phyloP scores from a whole-genome alignment of 2,329 filamentous ascomycete genomes.

The Pyricularia pennisetigena region DNA sequence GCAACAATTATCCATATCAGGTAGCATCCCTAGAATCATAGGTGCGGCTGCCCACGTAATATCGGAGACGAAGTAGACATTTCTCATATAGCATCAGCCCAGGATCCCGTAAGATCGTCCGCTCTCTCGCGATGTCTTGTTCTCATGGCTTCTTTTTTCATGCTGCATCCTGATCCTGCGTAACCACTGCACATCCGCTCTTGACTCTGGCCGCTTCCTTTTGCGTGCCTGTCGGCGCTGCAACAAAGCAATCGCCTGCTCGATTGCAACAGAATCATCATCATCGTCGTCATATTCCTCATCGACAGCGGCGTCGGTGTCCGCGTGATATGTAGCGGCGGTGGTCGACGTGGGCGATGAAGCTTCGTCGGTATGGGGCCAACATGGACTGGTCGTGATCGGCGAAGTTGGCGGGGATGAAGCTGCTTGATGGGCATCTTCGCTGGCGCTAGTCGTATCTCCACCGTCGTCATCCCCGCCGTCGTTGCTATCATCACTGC shows the following conservation, averaged over 20 bases:
- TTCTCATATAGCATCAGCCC: no score
- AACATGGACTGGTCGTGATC: background rate
- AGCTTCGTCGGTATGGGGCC: background rate
- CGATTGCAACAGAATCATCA: background rate
- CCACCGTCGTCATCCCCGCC: background rate
- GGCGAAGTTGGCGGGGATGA: background rate
- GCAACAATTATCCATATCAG: no score
- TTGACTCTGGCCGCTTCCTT: background rate
- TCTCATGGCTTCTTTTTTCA: background rate
- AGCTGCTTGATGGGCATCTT: background rate
- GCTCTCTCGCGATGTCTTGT: background rate
- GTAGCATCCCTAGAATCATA: no score
- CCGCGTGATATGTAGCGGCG: background rate
- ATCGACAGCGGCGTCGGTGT: background rate
- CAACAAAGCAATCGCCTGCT: background rate
- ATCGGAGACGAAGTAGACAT: no score
- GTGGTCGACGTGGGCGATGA: background rate
- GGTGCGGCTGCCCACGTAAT: no score
- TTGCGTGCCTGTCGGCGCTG: background rate
- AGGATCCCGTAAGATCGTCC: background rate
- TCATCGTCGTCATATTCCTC: background rate
- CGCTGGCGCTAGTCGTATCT: background rate
- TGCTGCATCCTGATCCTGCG: background rate
- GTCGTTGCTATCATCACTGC: background rate
- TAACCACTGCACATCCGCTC: background rate